A percentile compares a stretch with the other conserved stretches of the same genome.
Conservation (phyloP, 768 basidiomycete species). For the Amanita brunnescens region DNA sequence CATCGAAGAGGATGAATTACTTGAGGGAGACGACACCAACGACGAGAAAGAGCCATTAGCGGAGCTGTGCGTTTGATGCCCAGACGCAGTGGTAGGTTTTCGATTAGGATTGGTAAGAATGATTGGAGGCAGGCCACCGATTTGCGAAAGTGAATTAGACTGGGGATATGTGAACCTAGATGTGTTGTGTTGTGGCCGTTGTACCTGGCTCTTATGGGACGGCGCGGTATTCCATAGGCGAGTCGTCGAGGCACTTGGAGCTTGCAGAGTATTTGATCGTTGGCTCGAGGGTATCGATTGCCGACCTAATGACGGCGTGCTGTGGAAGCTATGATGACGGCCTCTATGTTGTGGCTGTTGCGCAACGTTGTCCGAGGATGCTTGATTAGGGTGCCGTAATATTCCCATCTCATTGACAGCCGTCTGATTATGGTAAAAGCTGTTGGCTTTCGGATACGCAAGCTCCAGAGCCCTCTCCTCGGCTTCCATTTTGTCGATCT, state of each 20-base stretch:
- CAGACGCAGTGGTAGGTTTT: too few relatives aligned
- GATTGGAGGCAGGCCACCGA: not conserved
- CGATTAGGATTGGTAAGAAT: constrained; percentile 5
- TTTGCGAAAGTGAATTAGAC: not conserved
- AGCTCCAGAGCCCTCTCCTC: constrained; percentile 23
- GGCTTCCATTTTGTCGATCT: constrained; percentile 42
- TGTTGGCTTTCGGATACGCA: not conserved
- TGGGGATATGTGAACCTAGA: constrained; percentile 2
- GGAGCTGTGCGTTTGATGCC: not conserved
- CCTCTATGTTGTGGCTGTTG: not conserved
- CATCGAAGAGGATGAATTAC: not conserved
- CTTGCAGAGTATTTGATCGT: not conserved
- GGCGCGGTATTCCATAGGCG: constrained; percentile 1
- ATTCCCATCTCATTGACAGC: constrained; percentile 6
- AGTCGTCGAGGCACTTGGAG: not conserved
- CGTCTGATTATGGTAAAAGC: constrained; percentile 4
- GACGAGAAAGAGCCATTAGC: not conserved
- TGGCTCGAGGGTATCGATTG: not conserved
- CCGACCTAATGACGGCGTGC: constrained; percentile 11
- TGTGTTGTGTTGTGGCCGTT: not conserved
- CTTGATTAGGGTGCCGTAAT: not conserved
- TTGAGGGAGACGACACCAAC: not conserved
- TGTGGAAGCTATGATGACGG: constrained; percentile 4
- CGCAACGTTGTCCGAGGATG: not conserved
- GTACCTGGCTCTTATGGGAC: not conserved